A percentile compares a stretch with the other conserved stretches of the same genome.
These are phyloP conservation scores for Phoenix dactylifera DNA, from an alignment of 176 grass and related monocot species.

Conservation along the genomic window DNA sequence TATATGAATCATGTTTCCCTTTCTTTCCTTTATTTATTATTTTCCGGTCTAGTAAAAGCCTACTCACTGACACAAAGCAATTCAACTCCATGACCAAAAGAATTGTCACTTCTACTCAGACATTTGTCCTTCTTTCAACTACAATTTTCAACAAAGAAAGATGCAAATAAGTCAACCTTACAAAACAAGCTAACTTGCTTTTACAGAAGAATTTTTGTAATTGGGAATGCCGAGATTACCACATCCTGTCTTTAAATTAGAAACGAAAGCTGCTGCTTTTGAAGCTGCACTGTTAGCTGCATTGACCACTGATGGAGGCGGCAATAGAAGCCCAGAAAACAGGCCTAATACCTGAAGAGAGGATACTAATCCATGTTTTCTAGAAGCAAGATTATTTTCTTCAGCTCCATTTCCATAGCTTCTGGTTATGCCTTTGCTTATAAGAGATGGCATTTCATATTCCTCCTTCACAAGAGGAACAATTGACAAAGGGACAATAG, in stretches of 20 bases:
- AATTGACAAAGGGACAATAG: constrained; percentile 74
- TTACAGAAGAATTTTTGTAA: constrained; percentile 38
- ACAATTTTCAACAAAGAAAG: no score
- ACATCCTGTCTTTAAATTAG: constrained; percentile 32
- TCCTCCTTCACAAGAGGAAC: constrained; percentile 71
- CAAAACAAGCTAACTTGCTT: constrained; percentile 35
- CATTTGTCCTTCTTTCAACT: no score
- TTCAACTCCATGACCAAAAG: no score
- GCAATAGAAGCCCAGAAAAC: constrained; percentile 71
- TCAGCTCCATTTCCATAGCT: constrained; percentile 14
- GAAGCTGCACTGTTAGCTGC: constrained; percentile 76
- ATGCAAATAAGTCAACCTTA: not conserved
- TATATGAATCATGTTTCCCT: no score
- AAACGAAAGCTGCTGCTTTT: constrained; percentile 71
- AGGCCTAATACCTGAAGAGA: constrained; percentile 82
- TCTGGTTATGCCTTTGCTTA: not conserved
- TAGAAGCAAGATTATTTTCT: constrained; percentile 43
- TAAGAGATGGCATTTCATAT: constrained; percentile 12
- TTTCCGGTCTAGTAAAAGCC: no score
- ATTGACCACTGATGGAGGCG: constrained; percentile 71
- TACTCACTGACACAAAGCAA: no score
- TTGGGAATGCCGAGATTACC: constrained; percentile 35
- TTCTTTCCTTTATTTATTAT: no score
- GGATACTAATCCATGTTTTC: constrained; percentile 63
- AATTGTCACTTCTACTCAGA: no score